Base-by-base conservation (phyloP, 1,284 basidiomycete species). In the Coriolopsis trogii region DNA sequence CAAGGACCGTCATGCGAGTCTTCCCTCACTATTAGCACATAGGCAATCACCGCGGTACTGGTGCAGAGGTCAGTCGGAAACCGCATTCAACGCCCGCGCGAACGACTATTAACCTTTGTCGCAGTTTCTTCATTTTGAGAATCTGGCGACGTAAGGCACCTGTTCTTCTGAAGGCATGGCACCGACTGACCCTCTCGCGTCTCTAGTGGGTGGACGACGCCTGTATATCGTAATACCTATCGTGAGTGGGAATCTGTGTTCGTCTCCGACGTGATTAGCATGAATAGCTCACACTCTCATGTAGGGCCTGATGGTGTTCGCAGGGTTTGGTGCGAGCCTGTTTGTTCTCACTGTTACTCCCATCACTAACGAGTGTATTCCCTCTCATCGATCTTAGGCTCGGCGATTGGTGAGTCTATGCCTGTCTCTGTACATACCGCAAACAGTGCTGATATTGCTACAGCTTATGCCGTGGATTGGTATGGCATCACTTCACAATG, bases 21-120 rank as follows among this genome's bases (percentile, higher is more conserved):
- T 21, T 15, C 28, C 15, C 26, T 38, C 23, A 15, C n/a, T 36
- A 36, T 15, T 31, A 40, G 21, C 47, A 20, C 42, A 12, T 43
- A 81, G 80, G 78, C 76, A 6, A 68, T 80, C 46, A 77, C 79
- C 43, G 79, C 79, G 3, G 59, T 81, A 15, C 62, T 81, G 12
- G 80, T 81, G 1, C 80, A 81, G 75, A 68, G 73, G 79, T 80
- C n/a, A n/a, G n/a, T 53, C 44, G 68, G 48, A 16, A 13, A 3
- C 5, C 21, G 28, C 23, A n/a, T 15, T 48, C 23, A 43, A 46
- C 47, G 37, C 20, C 9, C 34, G 13, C 18, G 39, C 9, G 9
- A 13, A 8, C 9, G 16, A 28, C 10, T 24, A 9, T n/a, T n/a
- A 41, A 20, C 41, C 31, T 31, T 25, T 10, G 13, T 28, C 6